Evolutionary conservation across 768 basidiomycete genomes (phyloP).

Genomic region (Neoboletus subvelutipes): DNA sequence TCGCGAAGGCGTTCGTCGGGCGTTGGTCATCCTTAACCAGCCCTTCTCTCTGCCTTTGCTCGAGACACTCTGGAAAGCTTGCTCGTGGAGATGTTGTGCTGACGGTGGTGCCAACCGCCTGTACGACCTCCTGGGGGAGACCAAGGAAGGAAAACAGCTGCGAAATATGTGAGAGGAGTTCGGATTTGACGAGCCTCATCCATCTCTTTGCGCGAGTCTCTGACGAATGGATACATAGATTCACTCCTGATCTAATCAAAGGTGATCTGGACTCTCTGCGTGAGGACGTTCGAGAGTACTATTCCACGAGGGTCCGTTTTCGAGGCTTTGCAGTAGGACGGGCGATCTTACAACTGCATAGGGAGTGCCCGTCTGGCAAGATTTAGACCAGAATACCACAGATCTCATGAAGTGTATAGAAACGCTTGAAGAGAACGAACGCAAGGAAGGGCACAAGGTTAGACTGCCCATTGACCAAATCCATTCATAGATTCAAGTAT

Average conservation of each 20-base stretch:
- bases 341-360: slow-evolving; percentile 28
- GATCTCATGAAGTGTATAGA: slow-evolving; percentile 93
- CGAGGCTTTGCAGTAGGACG: background rate
- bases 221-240: slow-evolving; percentile 41
- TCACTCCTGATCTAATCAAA: slow-evolving; percentile 82
- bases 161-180: slow-evolving; percentile 15
- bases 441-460: slow-evolving; percentile 39
- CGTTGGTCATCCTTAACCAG: slow-evolving; percentile 88
- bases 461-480: background rate
- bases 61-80: slow-evolving; percentile 53
- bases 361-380: slow-evolving; percentile 68
- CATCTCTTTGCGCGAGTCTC: background rate
- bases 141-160: slow-evolving; percentile 2
- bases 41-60: slow-evolving; percentile 71
- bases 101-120: slow-evolving; percentile 89
- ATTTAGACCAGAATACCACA: slow-evolving; percentile 79
- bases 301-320: slow-evolving; percentile 52
- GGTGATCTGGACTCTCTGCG: slow-evolving; percentile 93
- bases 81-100: slow-evolving; percentile 65
- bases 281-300: slow-evolving; percentile 69
- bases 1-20: slow-evolving; percentile 31
- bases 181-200: background rate
- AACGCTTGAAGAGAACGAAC: slow-evolving; percentile 60
- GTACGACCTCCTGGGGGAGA: slow-evolving; percentile 49
- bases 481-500: background rate